Conservation (phyloP, 768 basidiomycete genomes). For the Asterophora parasitica region DNA sequence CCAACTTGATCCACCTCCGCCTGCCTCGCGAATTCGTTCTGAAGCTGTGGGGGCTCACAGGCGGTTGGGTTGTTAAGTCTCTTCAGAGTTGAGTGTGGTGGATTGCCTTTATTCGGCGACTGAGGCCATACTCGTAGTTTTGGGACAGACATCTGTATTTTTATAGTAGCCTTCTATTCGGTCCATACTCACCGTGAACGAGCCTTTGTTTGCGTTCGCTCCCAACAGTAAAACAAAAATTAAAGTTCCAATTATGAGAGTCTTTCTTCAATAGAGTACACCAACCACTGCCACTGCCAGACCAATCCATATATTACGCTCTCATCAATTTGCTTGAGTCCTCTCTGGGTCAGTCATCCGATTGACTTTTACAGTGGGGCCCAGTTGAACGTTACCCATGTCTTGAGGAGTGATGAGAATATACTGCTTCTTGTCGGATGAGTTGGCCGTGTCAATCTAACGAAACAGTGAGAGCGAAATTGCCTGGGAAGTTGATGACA, state of each 20-base stretch:
- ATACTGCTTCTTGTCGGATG: slow-evolving; percentile 86
- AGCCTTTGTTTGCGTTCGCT: too few species aligned
- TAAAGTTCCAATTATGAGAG: too few species aligned
- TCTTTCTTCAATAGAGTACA: too few species aligned
- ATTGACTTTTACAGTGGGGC: slow-evolving; percentile 67
- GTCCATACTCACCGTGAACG: too few species aligned
- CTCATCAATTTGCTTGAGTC: not conserved
- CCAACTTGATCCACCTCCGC: slow-evolving; percentile 30
- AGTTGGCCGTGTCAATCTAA: slow-evolving; percentile 86
- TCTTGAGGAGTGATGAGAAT: slow-evolving; percentile 96
- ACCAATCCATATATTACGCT: too few species aligned
- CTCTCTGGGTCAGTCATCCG: slow-evolving; percentile 78
- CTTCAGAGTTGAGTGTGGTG: slow-evolving; percentile 59
- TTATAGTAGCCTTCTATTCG: too few species aligned
- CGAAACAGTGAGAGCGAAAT: not conserved
- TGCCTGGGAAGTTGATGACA: slow-evolving; percentile 1
- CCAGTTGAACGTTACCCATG: slow-evolving; percentile 69
- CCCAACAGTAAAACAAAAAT: too few species aligned
- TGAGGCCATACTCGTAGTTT: slow-evolving; percentile 56
- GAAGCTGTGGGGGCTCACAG: slow-evolving; percentile 42
- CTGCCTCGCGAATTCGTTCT: slow-evolving; percentile 55
- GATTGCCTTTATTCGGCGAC: slow-evolving; percentile 11
- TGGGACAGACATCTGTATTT: slow-evolving; percentile 48
- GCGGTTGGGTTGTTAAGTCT: slow-evolving; percentile 39
- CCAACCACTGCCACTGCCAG: too few species aligned